Evolutionary conservation across 768 basidiomycete genomes (phyloP), one percentile per base, ranked within the genome.

Genomic region (Lactarius hengduanensis): DNA sequence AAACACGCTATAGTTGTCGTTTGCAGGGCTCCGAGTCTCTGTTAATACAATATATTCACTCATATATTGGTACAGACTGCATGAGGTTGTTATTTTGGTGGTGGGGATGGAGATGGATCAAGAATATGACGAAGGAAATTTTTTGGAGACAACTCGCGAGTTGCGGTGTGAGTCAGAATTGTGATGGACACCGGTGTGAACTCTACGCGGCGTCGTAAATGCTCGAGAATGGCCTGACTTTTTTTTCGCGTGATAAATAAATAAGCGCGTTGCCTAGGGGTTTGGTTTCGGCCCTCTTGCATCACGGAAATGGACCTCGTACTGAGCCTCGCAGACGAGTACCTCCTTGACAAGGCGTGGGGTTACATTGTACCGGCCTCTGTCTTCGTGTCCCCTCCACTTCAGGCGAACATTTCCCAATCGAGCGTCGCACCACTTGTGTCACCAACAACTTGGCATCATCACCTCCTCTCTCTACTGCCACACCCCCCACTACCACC

Each of bases 321-420:
- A n/a, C 86, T 98, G 58, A 65, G 80, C 69, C 56, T 88, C 69
- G 81, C 81, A 50, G 94, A 98, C 78, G 83, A 88, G 38, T 82
- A 82, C 73, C 32, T 91, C 57, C 81, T 97, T 71, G 96, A 98
- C 85, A 78, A 78, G 57, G 75, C 88, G n/a, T 98, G 90, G 83
- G 86, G 92, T 3, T 81, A 80, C 60, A 75, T 92, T 68, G 80
- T 94, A 58, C 96, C 94, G 16, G 72, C 72, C 41, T 75, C 77
- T 55, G 76, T 77, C 58, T 76, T 77, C 70, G 67, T 32, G 13
- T 5, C 66, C 34, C 61, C 60, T 22, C 53, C 71, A 13, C 65
- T 69, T 47, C 50, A 65, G 16, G 41, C 68, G 26, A 70, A 68
- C 45, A 41, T 71, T 57, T 58, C 71, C 62, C 66, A 50, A 57